A percentile compares a stretch with the other conserved stretches of the same genome.
Conservation (phyloP, 2,329 filamentous ascomycete species). For the Penicillium sp. region DNA sequence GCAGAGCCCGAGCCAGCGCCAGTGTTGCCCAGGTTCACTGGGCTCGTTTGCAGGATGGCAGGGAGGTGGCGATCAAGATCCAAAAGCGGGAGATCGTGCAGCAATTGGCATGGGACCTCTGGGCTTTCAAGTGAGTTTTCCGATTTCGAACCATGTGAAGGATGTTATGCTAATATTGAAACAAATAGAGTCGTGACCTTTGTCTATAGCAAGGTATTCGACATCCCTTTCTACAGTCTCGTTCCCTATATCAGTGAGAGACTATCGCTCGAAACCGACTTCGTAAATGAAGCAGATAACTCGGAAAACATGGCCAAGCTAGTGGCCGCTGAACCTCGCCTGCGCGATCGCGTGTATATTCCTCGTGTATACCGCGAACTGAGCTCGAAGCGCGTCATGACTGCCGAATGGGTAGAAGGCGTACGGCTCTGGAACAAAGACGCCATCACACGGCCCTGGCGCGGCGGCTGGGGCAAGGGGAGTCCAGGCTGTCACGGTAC, state of each 20-base stretch:
- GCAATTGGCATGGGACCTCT: constrained; percentile 92
- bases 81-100: constrained; percentile 92
- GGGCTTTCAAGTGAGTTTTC: constrained; percentile 75
- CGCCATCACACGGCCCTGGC: constrained; percentile 72
- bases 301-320: constrained; percentile 77
- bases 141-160: background rate
- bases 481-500: constrained; percentile 74
- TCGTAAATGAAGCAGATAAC: constrained; percentile 86
- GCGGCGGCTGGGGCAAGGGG: constrained; percentile 70
- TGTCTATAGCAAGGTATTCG: constrained; percentile 83
- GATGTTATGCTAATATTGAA: constrained; percentile 14
- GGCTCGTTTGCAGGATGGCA: constrained; percentile 79
- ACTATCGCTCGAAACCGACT: constrained; percentile 91
- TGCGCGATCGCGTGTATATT: constrained; percentile 81
- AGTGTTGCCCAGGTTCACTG: constrained; percentile 97
- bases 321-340: constrained; percentile 69
- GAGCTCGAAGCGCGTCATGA: constrained; percentile 79
- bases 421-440: constrained; percentile 90
- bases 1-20: constrained; percentile 70
- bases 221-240: constrained; percentile 85
- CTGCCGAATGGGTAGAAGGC: constrained; percentile 97
- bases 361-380: constrained; percentile 81
- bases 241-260: constrained; percentile 92
- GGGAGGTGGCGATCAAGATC: constrained; percentile 92
- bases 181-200: constrained; percentile 67